Evolutionary conservation across 148 eudicot species (phyloP).

Genomic region (Pouteria glomerata): DNA sequence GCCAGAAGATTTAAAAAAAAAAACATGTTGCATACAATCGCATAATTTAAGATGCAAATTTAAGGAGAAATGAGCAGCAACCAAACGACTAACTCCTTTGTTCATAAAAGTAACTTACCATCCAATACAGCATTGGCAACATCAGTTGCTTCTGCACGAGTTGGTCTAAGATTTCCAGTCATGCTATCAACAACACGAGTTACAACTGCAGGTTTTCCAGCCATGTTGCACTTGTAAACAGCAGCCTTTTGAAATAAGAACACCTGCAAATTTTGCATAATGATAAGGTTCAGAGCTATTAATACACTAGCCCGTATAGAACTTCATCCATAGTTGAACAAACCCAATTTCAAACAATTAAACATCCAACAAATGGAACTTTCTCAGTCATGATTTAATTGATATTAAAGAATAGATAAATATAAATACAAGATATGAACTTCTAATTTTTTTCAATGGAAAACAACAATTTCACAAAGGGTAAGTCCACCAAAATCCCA

Average conservation of each 20-base stretch:
- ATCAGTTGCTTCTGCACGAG: slow-evolving; percentile 99
- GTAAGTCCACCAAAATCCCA: too few relatives aligned
- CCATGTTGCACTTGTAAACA: slow-evolving; percentile 90
- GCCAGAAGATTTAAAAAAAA: neutral
- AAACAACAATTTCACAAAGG: too few relatives aligned
- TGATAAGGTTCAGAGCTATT: neutral
- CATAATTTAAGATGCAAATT: too few relatives aligned
- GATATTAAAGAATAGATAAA: neutral
- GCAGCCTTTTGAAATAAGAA: slow-evolving; percentile 96
- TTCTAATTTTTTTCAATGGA: neutral
- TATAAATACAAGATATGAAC: neutral
- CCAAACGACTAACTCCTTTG: neutral
- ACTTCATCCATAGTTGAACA: neutral
- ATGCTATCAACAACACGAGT: slow-evolving; percentile 99
- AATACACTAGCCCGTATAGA: neutral
- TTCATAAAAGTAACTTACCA: slow-evolving; percentile 36
- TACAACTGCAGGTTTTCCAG: slow-evolving; percentile 95
- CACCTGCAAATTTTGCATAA: slow-evolving; percentile 45
- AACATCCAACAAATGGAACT: neutral
- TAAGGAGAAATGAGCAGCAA: neutral
- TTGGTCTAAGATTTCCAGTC: slow-evolving; percentile 95
- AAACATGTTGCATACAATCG: neutral
- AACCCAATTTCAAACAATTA: neutral
- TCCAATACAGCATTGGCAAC: slow-evolving; percentile 97
- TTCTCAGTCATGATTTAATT: neutral